Evolutionary conservation across 768 basidiomycete genomes (phyloP), one percentile per base, ranked within the genome.

Genomic region (Mycena kentingensis): DNA sequence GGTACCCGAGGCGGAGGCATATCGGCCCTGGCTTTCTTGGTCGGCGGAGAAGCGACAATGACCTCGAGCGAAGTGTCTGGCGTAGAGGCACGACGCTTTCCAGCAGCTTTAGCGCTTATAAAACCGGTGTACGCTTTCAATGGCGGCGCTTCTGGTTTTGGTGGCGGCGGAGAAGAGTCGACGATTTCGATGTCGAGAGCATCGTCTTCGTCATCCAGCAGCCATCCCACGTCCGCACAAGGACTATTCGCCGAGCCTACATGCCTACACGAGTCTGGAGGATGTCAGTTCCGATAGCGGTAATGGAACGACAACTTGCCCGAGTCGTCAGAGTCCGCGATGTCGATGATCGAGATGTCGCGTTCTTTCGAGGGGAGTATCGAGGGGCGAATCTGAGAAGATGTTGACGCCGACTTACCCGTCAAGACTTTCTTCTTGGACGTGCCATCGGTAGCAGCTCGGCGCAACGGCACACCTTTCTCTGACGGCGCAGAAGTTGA

Each of bases 141-240:
- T n/a, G n/a, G 19, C 19, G 37, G 13, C 7, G 11, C 19, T 10
- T 7, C 19, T 18, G 8, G 36, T 18, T 7, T 10, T 18, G 36
- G 8, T 19, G 11, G 11, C 24, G 65, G 35, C 8, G 82, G 82
- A 3, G 83, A 76, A 19, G 84, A 84, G 44, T 73, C 70, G n/a
- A 80, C 43, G 32, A 84, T 77, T 51, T 76, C 73, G 57, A 84
- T 70, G 37, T 74, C 71, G 10, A 72, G 74, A 38, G 85, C 74
- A n/a, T 77, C 85, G 46, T 87, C 84, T 51, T 83, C 84, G 22
- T 83, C 74, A 32, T 80, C 84, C 10, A 88, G 65, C 19, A 89
- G 70, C 86, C 85, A 88, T 2, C 80, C 77, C 70, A 88, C 83
- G 59, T 75, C 54, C 13, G 61, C 53, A 27, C 60, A 49, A 34